These are phyloP conservation scores for Pseudognaphalium luteoalbum DNA, from an alignment of 129 eudicot genomes.

Conservation along the genomic window DNA sequence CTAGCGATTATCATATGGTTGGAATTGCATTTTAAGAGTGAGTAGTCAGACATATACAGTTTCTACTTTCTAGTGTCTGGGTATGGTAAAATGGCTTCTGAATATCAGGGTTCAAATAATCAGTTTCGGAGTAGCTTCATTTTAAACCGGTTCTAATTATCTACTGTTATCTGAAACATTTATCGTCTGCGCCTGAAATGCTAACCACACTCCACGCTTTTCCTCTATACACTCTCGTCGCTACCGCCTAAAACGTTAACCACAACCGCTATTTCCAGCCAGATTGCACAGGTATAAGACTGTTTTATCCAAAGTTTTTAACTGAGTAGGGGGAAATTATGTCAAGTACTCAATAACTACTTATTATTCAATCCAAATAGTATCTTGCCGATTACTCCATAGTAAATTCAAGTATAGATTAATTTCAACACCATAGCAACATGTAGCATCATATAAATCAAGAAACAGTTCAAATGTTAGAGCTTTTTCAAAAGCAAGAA, in stretches of 20 bases:
- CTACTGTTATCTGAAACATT: not conserved
- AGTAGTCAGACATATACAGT: not conserved
- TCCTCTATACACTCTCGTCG: not conserved
- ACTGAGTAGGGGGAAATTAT: too few species aligned
- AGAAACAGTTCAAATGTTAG: not conserved
- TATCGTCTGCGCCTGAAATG: not conserved
- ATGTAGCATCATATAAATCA: not conserved
- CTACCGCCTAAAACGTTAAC: not conserved
- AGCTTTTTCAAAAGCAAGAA: not conserved
- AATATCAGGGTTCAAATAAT: not conserved
- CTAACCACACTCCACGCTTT: not conserved
- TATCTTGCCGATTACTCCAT: not conserved
- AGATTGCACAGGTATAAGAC: not conserved
- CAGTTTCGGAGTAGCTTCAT: not conserved
- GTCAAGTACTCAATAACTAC: not conserved
- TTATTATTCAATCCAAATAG: not conserved
- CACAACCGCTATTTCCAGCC: not conserved
- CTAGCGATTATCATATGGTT: not conserved
- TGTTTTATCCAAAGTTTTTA: not conserved
- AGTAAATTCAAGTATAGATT: not conserved
- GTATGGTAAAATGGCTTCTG: not conserved
- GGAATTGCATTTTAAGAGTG: not conserved
- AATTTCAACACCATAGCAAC: not conserved
- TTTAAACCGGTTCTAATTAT: not conserved
- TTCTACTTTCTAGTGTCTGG: not conserved